Evolutionary conservation across 805 yeast genomes (phyloP), one percentile per base, ranked within the genome.

Genomic region (Lipomyces orientalis): DNA sequence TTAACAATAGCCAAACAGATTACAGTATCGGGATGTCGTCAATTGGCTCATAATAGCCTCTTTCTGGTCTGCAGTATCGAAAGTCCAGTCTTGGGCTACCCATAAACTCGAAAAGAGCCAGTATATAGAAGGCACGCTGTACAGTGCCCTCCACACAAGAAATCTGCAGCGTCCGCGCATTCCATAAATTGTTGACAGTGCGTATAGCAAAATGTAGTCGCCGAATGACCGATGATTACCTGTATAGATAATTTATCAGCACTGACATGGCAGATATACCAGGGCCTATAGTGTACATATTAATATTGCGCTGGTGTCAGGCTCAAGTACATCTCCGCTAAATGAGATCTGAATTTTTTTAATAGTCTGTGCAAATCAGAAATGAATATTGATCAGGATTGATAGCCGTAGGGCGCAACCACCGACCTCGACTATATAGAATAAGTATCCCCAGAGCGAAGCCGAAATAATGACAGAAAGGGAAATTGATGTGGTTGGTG

Each of bases 31-130:
- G 14, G 54, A 49, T 9, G 46, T 39, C 19, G 31, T 16, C 12
- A 65, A 19, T 5, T 59, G 56, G 29, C 51, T 35, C 1, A 64
- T 22, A 16, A 58, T 16, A 8, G 29, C 39, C 12, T 55, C 61
- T 31, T 31, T 65, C 46, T 62, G 65, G 9, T 54, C 62, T 7
- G 56, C 60, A 4, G 54, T 12, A 19, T 61, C 64, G 33, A 68
- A 56, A 14, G 60, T 52, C 71, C 72, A 69, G 25, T 69, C 65
- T 52, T 69, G 72, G 16, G 64, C 16, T 19, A 69, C 65, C 69
- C 69, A 69, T 9, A 61, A 25, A n/a, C 64, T 54, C 8, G 65
- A 33, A 4, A 54, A n/a, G 2, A 64, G 34, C 72, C 72, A 69
- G 33, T 35, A 31, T 34, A 64, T 22, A 25, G 67, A 63, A 0